Conservation (phyloP, 1,284 basidiomycete species). For the Fomitopsis betulina region DNA sequence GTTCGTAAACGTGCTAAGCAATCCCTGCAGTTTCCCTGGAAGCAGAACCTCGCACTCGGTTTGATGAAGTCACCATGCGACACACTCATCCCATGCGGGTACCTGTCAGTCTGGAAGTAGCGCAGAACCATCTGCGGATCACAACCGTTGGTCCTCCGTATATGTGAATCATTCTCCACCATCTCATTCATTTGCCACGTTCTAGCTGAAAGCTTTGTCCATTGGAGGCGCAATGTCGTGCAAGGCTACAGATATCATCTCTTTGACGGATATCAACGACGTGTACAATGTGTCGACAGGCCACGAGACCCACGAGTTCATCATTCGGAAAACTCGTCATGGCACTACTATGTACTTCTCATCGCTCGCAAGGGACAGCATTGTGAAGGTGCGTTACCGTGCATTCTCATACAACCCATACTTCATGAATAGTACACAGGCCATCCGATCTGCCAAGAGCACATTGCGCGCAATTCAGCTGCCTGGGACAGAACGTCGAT, state of each 20-base stretch:
- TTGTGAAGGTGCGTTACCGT: conserved; percentile 58
- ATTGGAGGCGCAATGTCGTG: conserved; percentile 62
- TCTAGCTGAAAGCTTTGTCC: conserved; percentile 57
- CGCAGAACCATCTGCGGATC: conserved; percentile 61
- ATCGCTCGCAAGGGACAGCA: conserved; percentile 61
- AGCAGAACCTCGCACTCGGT: conserved; percentile 46
- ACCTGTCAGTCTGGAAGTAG: conserved; percentile 60
- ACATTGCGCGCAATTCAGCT: conserved; percentile 54
- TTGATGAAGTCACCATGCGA: conserved; percentile 59
- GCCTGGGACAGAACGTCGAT: conserved; percentile 61
- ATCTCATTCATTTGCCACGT: neutral
- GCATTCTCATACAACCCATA: neutral
- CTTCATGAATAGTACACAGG: conserved; percentile 29
- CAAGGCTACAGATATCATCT: conserved; percentile 76
- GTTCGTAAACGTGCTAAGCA: neutral
- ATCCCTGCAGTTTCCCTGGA: conserved; percentile 48
- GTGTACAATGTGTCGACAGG: conserved; percentile 77
- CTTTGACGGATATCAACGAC: conserved; percentile 78
- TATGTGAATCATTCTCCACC: neutral
- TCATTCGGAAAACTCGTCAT: conserved; percentile 70
- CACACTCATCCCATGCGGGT: conserved; percentile 55
- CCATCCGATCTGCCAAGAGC: conserved; percentile 67
- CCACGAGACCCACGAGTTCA: conserved; percentile 74
- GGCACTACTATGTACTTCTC: conserved; percentile 68
- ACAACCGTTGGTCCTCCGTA: conserved; percentile 47